Evolutionary conservation across 2,329 filamentous ascomycete genomes (phyloP), one percentile per base, ranked within the genome.

Genomic region (Sporothrix mexicana): DNA sequence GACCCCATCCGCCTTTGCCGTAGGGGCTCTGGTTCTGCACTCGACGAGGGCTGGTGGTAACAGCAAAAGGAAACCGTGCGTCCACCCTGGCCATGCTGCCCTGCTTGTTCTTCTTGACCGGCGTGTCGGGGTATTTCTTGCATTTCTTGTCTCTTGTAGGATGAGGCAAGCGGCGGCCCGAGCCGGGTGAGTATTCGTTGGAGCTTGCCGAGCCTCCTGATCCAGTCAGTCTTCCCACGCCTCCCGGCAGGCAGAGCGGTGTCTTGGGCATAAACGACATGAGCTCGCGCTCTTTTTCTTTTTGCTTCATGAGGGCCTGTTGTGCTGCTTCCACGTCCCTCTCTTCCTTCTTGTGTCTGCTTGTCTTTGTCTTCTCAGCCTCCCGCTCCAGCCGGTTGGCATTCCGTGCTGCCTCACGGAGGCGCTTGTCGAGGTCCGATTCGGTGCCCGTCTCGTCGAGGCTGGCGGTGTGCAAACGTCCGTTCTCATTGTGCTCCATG

Each of bases 41-140:
- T 25, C 20, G 43, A 4, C 15, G n/a, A 4, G 45, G 49, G 10
- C 30, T 36, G 30, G 30, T 7, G 5, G 30, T 36, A 36, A 36
- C 30, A 36, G 30, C 30, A 6, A 7, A 36, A 36, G 30, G 30
- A 36, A 36, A 36, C 30, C 30, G 30, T 7, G 43, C 62, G 12
- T 49, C 62, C 43, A 17, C 43, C 20, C 25, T 25, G 43, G n/a
- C 62, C 41, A 25, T 49, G 7, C 12, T 49, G 1, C 20, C 61
- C n/a, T 36, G n/a, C 23, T 36, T 51, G 64, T n/a, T 51, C 15
- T 67, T 51, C 23, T 51, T 67, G 45, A 67, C 64, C 13, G 43
- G 45, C 45, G 43, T 67, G 13, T 8, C 64, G 15, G 6, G 64
- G 23, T 67, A 67, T 25, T 30, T 51, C 15, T 67, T 67, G 45